phyloP scores from a whole-genome alignment of 176 grass and related monocot genomes.

The Cymbopogon citratus region DNA sequence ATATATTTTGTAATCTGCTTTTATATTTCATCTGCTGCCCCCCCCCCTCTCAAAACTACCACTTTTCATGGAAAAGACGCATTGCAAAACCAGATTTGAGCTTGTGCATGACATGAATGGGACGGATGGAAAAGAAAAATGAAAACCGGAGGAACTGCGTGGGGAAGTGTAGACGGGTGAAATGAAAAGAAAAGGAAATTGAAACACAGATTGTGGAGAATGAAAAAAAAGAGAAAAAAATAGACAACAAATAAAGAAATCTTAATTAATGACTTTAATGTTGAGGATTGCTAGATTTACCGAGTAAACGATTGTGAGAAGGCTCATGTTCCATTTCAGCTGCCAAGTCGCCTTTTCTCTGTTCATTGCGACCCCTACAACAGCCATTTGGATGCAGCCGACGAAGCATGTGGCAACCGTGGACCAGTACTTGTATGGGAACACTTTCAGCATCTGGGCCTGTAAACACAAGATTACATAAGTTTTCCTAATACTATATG shows the following conservation, averaged over 20 bases:
- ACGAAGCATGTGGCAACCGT: slow-evolving; percentile 28
- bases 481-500: background rate
- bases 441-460: slow-evolving; percentile 47
- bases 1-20: no score
- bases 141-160: no score
- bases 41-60: no score
- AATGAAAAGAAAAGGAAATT: no score
- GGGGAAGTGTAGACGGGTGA: no score
- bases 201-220: no score
- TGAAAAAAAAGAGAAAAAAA: background rate
- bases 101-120: no score
- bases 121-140: no score
- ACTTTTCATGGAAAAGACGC: no score
- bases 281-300: background rate
- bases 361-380: slow-evolving; percentile 33
- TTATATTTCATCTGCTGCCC: no score
- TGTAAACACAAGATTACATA: background rate
- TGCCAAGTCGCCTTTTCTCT: slow-evolving; percentile 36
- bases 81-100: no score
- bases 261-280: background rate
- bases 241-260: background rate
- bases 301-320: slow-evolving; percentile 45
- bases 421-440: slow-evolving; percentile 47
- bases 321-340: slow-evolving; percentile 44
- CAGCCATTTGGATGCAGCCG: slow-evolving; percentile 34